These are phyloP conservation scores for Pedinophyceae sp. DNA, from an alignment of 139 green algal genomes.

Conservation along the genomic window DNA sequence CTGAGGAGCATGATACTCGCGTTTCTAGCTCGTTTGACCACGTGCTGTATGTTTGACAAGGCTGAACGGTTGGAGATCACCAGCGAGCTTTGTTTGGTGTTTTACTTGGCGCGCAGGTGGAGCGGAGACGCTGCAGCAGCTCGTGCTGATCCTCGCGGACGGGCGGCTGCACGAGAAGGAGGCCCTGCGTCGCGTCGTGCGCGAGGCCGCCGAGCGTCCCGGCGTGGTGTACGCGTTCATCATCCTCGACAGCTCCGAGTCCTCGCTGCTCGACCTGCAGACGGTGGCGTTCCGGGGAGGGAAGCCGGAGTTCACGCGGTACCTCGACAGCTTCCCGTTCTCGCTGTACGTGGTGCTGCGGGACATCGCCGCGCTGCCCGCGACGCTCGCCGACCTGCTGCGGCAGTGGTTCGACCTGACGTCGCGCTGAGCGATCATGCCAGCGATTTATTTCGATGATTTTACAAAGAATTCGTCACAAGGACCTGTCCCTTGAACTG, in stretches of 20 bases:
- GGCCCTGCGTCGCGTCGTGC: slow-evolving; percentile 39
- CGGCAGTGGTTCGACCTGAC: slow-evolving; percentile 86
- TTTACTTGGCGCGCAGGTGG: no score
- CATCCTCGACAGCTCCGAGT: slow-evolving; percentile 45
- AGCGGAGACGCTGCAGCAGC: slow-evolving; percentile 57
- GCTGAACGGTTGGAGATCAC: no score
- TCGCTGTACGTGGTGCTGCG: slow-evolving; percentile 89
- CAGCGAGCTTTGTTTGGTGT: no score
- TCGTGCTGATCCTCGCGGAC: slow-evolving; percentile 92
- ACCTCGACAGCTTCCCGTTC: slow-evolving; percentile 97
- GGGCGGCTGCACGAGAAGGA: slow-evolving; percentile 95
- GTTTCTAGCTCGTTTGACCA: no score
- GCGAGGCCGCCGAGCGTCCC: background rate
- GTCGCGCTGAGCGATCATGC: no score
- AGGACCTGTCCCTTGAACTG: no score
- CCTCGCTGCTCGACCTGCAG: slow-evolving; percentile 77
- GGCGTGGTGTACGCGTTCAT: slow-evolving; percentile 46
- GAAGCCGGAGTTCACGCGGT: slow-evolving; percentile 75
- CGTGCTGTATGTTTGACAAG: no score
- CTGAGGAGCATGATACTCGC: no score
- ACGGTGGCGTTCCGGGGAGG: slow-evolving; percentile 73
- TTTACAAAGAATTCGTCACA: no score
- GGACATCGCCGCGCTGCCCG: slow-evolving; percentile 69
- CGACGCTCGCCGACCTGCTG: slow-evolving; percentile 75
- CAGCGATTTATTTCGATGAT: no score